These are phyloP conservation scores for Nakaseomyces nivariensis DNA, from an alignment of 1,139 yeast genomes.

Conservation along the genomic window DNA sequence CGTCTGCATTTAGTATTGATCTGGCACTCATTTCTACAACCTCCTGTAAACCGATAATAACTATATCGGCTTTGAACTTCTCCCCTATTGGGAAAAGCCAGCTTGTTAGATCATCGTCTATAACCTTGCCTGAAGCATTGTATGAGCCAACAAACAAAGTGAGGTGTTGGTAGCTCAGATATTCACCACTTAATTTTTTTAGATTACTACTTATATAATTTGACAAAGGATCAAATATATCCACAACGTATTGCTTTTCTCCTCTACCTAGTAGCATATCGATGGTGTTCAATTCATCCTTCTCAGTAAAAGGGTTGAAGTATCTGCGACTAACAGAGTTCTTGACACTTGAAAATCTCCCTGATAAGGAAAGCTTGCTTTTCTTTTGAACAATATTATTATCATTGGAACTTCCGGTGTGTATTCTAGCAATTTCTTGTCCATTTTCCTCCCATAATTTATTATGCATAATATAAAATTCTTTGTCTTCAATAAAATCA, in stretches of 20 bases:
- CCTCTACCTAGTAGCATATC: conserved; percentile 78
- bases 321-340: conserved; percentile 92
- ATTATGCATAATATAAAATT: conserved; percentile 58
- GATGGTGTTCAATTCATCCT: conserved; percentile 75
- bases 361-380: conserved; percentile 93
- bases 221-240: conserved; percentile 76
- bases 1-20: conserved; percentile 62
- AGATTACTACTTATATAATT: conserved; percentile 67
- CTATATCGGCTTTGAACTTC: conserved; percentile 48
- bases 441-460: conserved; percentile 97
- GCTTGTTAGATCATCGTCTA: conserved; percentile 45
- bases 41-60: conserved; percentile 86
- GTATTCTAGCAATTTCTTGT: conserved; percentile 90
- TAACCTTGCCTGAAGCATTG: conserved; percentile 71
- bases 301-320: conserved; percentile 91
- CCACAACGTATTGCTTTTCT: conserved; percentile 59
- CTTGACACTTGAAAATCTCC: conserved; percentile 91
- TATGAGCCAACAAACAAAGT: conserved; percentile 74
- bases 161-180: conserved; percentile 51
- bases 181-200: conserved; percentile 41
- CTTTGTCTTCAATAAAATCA: conserved; percentile 30
- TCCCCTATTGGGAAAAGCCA: conserved; percentile 78
- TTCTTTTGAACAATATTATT: conserved; percentile 89
- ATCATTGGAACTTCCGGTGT: conserved; percentile 94
- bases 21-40: conserved; percentile 86